Conservation (phyloP, 306 rosid species). For the Delonix regia region DNA sequence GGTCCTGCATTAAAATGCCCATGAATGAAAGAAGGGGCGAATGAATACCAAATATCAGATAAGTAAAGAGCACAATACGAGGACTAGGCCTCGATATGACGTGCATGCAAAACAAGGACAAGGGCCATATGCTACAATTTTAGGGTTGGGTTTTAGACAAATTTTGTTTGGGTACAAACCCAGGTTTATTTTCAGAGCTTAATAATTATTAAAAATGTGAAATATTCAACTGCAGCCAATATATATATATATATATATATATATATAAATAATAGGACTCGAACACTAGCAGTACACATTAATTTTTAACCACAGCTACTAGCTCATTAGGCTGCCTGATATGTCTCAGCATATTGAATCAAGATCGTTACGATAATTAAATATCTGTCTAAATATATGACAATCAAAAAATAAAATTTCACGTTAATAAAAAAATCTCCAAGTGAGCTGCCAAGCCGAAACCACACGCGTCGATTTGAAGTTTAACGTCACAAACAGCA, state of each 20-base stretch:
- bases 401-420: background rate
- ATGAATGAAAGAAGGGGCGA: background rate
- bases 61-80: background rate
- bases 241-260: too few species aligned
- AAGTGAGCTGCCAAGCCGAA: background rate
- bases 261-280: too few species aligned
- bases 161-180: background rate
- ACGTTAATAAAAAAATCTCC: too few species aligned
- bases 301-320: too few species aligned
- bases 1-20: slow-evolving; percentile 65
- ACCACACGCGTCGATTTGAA: background rate
- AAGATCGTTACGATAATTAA: too few species aligned
- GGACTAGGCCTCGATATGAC: background rate
- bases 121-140: background rate
- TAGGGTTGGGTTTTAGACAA: background rate
- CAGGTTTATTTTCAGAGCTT: background rate
- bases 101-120: background rate
- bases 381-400: background rate
- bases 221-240: background rate
- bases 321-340: too few species aligned
- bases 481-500: background rate
- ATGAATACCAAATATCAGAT: background rate
- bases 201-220: background rate
- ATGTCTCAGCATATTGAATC: too few species aligned
- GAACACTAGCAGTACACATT: too few species aligned